A percentile compares a stretch with the other conserved stretches of the same genome.
Evolutionary conservation across 202 grass and related monocot genomes (phyloP).

Genomic region (Zoysia matrella): DNA sequence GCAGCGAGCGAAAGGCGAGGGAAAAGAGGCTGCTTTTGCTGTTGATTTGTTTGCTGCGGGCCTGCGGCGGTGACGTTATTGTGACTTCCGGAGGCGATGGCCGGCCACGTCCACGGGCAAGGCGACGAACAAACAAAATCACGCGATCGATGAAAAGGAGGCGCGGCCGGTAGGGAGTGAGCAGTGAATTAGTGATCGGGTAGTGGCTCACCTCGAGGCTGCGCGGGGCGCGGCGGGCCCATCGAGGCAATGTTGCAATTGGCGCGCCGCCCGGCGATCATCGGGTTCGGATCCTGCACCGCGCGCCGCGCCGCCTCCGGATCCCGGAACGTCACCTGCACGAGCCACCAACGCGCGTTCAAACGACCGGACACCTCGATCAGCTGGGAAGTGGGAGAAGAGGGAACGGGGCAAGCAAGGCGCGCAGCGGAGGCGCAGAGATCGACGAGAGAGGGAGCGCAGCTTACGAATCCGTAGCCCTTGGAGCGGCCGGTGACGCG

Average conservation of each 20-base stretch:
- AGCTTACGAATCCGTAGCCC: conserved; percentile 97
- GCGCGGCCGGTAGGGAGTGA: neutral
- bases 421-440: neutral
- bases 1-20: neutral
- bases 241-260: conserved; percentile 99
- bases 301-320: conserved; percentile 71
- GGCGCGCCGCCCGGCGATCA: conserved; percentile 85
- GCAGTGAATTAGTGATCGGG: neutral
- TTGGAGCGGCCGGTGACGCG: conserved; percentile 82
- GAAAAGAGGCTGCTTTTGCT: neutral
- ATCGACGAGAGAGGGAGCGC: neutral
- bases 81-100: too few species aligned
- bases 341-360: neutral
- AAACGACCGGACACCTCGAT: neutral
- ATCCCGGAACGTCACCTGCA: conserved; percentile 90
- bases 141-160: neutral
- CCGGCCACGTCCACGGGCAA: too few species aligned
- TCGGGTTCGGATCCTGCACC: conserved; percentile 84
- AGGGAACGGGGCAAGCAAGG: neutral
- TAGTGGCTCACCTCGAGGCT: conserved; percentile 60
- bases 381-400: neutral
- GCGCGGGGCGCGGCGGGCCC: conserved; percentile 67
- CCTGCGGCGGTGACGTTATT: too few species aligned
- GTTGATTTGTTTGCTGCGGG: neutral
- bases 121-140: neutral